These are phyloP conservation scores for Lolium multiflorum DNA, from an alignment of 176 grass and related monocot genomes.

Conservation along the genomic window DNA sequence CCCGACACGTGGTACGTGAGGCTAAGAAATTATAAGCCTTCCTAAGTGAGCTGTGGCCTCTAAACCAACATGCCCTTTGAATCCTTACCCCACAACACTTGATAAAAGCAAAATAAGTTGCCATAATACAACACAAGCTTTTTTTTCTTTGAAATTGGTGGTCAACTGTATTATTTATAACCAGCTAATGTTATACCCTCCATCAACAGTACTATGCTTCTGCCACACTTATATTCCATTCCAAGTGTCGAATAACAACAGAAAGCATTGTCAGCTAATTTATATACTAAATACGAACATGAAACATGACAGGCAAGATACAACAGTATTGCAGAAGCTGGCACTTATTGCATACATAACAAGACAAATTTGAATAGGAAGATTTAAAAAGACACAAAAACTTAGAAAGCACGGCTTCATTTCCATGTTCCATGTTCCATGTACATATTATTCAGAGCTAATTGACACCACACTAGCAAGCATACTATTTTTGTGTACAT, in stretches of 20 bases:
- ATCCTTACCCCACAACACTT: not conserved
- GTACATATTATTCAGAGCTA: slow-evolving; percentile 19
- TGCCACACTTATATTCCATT: not conserved
- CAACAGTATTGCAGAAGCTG: not conserved
- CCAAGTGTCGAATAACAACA: not conserved
- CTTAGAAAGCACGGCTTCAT: not conserved
- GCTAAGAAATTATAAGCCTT: not conserved
- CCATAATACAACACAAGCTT: not conserved
- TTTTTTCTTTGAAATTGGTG: not conserved
- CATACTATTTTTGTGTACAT: not conserved
- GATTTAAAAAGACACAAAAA: not conserved
- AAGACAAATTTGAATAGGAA: slow-evolving; percentile 10
- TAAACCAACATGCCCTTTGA: slow-evolving; percentile 9
- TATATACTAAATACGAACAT: not conserved
- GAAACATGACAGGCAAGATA: slow-evolving; percentile 16
- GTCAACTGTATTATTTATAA: slow-evolving; percentile 5
- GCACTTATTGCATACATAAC: not conserved
- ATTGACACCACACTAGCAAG: not conserved
- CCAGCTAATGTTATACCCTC: not conserved
- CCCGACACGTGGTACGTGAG: not conserved
- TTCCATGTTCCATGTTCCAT: not conserved
- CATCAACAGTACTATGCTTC: not conserved
- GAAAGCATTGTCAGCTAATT: not conserved
- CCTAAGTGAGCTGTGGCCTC: not conserved
- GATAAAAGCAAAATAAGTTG: not conserved